Percentiles rank a stretch among this genome's conserved stretches.
These are phyloP conservation scores for Cyberlindnera meyerae DNA, from an alignment of 805 yeast genomes.

Conservation along the genomic window DNA sequence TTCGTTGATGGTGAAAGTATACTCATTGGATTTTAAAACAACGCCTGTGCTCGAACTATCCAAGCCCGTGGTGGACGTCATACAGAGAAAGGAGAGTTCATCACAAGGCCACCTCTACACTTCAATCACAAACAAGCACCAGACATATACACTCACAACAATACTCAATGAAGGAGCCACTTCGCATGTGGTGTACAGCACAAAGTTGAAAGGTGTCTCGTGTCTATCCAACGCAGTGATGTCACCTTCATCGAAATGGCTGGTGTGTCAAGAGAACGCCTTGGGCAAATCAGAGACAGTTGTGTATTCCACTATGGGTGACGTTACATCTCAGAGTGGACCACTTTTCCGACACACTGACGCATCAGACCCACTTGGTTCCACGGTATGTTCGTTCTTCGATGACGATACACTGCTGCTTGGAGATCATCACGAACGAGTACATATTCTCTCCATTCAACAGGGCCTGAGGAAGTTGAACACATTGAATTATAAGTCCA, in stretches of 20 bases:
- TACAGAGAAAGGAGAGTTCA: conserved; percentile 2
- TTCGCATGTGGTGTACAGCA: conserved; percentile 2
- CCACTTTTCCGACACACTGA: conserved; percentile 7
- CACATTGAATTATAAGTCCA: conserved; percentile 3
- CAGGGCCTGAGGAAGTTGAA: conserved; percentile 5
- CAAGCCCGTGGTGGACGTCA: conserved; percentile 11
- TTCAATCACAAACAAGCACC: conserved; percentile 1
- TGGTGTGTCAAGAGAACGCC: conserved; percentile 6
- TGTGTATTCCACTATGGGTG: conserved; percentile 13
- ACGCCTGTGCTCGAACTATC: conserved; percentile 8
- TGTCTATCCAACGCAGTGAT: background rate
- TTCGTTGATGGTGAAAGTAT: conserved; percentile 11
- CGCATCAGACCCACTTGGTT: conserved; percentile 12
- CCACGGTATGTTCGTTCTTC: conserved; percentile 5
- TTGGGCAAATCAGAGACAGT: conserved; percentile 5
- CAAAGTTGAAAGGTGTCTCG: conserved; percentile 4
- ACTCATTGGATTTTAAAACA: conserved; percentile 12
- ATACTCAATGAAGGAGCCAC: conserved; percentile 8
- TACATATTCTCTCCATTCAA: conserved; percentile 6
- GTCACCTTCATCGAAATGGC: conserved; percentile 14
- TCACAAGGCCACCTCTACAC: conserved; percentile 3
- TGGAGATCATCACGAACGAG: conserved; percentile 16
- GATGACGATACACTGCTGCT: conserved; percentile 13
- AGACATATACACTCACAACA: background rate
- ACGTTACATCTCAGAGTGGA: conserved; percentile 1